These are phyloP conservation scores for Astraeus odoratus DNA, from an alignment of 768 basidiomycete species.

Conservation along the genomic window DNA sequence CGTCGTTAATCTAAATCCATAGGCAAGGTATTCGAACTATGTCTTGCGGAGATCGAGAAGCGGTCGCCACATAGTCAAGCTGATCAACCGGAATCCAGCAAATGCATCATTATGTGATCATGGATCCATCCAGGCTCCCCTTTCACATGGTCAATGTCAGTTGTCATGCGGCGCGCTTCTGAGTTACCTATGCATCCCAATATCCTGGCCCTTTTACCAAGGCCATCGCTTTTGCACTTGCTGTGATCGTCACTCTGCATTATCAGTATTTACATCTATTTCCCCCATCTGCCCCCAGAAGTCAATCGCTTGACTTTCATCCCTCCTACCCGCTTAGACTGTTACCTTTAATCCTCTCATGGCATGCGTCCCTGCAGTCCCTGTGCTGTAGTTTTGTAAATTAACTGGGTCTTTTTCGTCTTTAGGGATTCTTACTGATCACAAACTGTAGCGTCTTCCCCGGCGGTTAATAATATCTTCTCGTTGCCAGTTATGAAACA, in stretches of 20 bases:
- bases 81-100: conserved; percentile 35
- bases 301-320: conserved; percentile 10
- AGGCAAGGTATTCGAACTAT: conserved; percentile 84
- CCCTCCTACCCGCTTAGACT: conserved; percentile 22
- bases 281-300: conserved; percentile 7
- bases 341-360: conserved; percentile 24
- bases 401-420: conserved; percentile 19
- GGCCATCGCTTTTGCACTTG: conserved; percentile 20
- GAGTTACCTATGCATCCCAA: conserved; percentile 26
- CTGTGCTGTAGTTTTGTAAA: conserved; percentile 29
- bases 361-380: conserved; percentile 17
- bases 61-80: conserved; percentile 46
- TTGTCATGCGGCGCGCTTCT: conserved; percentile 15
- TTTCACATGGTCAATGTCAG: conserved; percentile 5
- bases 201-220: conserved; percentile 22
- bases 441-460: conserved; percentile 29
- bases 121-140: conserved; percentile 1
- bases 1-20: neutral
- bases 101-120: conserved; percentile 52
- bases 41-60: conserved; percentile 79
- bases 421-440: conserved; percentile 18
- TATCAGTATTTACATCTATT: conserved; percentile 30
- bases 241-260: conserved; percentile 27
- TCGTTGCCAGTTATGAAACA: conserved; percentile 1
- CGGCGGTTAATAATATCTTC: conserved; percentile 30